Base-by-base conservation (phyloP, 2,329 filamentous ascomycete genomes). In the Hypomyces perniciosus region DNA sequence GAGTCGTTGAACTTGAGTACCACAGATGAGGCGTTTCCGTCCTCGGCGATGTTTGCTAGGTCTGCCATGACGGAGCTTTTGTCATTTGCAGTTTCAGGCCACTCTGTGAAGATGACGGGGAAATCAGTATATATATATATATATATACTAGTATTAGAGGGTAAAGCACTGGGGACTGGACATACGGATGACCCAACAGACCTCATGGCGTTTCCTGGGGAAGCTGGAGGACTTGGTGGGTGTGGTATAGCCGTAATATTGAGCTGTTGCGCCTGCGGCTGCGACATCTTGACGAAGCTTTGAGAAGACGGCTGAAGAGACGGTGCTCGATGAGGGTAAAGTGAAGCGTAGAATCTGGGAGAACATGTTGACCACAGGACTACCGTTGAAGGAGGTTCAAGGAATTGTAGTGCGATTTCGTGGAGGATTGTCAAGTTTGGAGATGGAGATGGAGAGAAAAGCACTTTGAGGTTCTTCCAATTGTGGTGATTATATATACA, bases 171-270 rank as follows among this genome's bases (percentile, higher is more conserved):
- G 28, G 8, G 29, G 8, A 8, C 10, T 8, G 28, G 5, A 34
- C 55, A 10, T 51, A 59, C 58, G 54, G 12, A 59, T 53, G 6
- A 54, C 39, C 58, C 58, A 59, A 9, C 48, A 57, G 12, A 57
- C 37, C n/a, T 59, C 57, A 12, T 56, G 49, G 26, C 41, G 51
- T 20, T 55, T 50, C 41, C 50, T 57, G 4, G 53, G 54, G 7
- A 59, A 43, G 9, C 46, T 20, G n/a, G 35, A 33, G 1, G 38
- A 10, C 13, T 13, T 29, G 2, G 50, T 50, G 6, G 51, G 42
- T 8, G 52, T 31, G 0, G 52, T 53, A 38, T 57, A 57, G 8
- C 57, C 57, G 37, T 53, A 57, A 34, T 59, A 55, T n/a, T 59
- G 57, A 2, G 44, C 10, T 6, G 28, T 27, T 3, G 56, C 57